phyloP scores from a whole-genome alignment of 2,329 filamentous ascomycete genomes.

The Penicillium sp. region DNA sequence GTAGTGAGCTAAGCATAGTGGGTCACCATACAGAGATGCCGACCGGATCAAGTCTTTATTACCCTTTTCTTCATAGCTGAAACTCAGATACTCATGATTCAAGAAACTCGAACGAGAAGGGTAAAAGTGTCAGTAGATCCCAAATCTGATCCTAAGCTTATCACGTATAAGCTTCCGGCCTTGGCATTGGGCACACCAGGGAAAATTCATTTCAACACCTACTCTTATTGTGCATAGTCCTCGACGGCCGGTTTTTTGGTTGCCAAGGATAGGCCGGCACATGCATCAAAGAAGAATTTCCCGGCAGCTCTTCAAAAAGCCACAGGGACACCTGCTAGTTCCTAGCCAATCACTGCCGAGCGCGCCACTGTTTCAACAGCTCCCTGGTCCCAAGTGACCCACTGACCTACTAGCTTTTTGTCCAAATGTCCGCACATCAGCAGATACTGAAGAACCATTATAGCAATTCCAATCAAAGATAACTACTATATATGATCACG shows the following conservation, averaged over 20 bases:
- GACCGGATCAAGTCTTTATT: no score
- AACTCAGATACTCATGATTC: no score
- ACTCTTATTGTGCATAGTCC: background rate
- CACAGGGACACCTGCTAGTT: no score
- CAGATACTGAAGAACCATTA: background rate
- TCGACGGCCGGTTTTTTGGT: no score
- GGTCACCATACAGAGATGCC: background rate
- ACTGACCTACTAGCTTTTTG: no score
- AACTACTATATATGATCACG: background rate
- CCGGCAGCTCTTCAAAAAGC: no score
- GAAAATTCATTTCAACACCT: background rate
- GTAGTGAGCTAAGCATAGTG: background rate
- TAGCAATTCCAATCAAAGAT: background rate
- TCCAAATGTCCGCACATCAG: background rate
- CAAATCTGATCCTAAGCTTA: background rate
- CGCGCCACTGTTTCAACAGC: no score
- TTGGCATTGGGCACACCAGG: background rate
- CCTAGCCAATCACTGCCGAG: no score
- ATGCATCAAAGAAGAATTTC: no score
- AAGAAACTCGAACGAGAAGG: background rate
- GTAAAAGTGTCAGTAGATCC: background rate
- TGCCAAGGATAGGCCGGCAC: no score
- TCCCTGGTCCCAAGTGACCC: no score
- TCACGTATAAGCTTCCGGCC: background rate
- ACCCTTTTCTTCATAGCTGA: no score